These are phyloP conservation scores for Hypoxylon subgilvum DNA, from an alignment of 495 filamentous ascomycete species.

Conservation along the genomic window DNA sequence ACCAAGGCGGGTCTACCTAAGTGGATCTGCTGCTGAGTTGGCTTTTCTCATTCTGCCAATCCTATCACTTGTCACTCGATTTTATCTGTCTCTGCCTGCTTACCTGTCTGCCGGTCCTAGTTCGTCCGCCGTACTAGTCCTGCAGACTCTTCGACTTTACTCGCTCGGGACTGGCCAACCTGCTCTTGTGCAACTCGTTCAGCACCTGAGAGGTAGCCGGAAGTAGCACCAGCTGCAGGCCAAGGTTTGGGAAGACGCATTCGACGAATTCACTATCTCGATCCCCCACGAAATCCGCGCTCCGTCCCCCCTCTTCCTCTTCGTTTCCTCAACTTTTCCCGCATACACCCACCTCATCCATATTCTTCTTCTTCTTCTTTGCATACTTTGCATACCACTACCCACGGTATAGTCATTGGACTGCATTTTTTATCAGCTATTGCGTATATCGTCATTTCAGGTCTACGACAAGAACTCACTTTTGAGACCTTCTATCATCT, in stretches of 20 bases:
- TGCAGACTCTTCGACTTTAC: no score
- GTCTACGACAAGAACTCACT: slow-evolving; percentile 32
- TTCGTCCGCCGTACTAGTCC: no score
- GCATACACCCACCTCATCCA: slow-evolving; percentile 6
- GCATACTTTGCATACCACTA: not conserved
- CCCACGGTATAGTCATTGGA: slow-evolving; percentile 20
- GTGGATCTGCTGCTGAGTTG: slow-evolving; percentile 43
- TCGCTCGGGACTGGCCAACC: no score
- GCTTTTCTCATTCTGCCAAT: slow-evolving; percentile 32
- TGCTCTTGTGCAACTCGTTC: no score
- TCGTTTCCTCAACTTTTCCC: not conserved
- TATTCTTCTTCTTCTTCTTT: not conserved
- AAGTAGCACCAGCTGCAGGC: not conserved
- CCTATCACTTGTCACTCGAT: slow-evolving; percentile 1
- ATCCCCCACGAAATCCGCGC: slow-evolving; percentile 36
- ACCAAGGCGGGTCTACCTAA: slow-evolving; percentile 31
- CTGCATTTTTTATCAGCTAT: not conserved
- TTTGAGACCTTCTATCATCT: slow-evolving; percentile 32
- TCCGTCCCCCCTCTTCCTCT: slow-evolving; percentile 9
- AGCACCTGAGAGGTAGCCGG: no score
- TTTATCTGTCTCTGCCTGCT: slow-evolving; percentile 15
- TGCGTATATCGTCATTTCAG: slow-evolving; percentile 36
- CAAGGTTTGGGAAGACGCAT: slow-evolving; percentile 15
- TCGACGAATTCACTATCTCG: slow-evolving; percentile 34
- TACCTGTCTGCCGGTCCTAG: slow-evolving; percentile 25